A percentile compares a stretch with the other conserved stretches of the same genome.
Evolutionary conservation across 2,329 filamentous ascomycete species (phyloP).

Genomic region (Lecanicillium sp.): DNA sequence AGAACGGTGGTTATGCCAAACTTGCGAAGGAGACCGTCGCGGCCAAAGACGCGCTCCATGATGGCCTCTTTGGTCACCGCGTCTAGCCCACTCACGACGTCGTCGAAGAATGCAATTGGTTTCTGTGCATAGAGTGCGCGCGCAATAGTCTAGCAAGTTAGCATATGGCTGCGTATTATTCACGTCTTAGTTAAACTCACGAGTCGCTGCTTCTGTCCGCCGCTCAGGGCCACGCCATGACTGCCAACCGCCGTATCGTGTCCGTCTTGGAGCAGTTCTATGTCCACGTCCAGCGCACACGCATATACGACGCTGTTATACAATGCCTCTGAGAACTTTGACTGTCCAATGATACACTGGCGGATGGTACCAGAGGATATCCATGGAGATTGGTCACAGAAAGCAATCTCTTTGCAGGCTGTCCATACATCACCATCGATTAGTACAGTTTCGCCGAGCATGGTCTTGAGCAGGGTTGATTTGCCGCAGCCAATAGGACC

Average conservation of each 20-base stretch:
- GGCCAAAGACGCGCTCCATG: slow-evolving; percentile 5
- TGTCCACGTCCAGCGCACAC: slow-evolving; percentile 6
- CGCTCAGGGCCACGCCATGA: slow-evolving; percentile 6
- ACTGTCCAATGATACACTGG: slow-evolving; percentile 4
- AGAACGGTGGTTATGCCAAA: slow-evolving; percentile 4
- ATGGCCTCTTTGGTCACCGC: slow-evolving; percentile 1
- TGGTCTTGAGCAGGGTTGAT: slow-evolving; percentile 4
- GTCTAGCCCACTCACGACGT: slow-evolving; percentile 7
- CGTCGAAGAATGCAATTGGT: slow-evolving; percentile 5
- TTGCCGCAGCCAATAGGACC: slow-evolving; percentile 6
- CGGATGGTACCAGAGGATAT: slow-evolving; percentile 3
- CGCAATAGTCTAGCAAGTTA: slow-evolving; percentile 3
- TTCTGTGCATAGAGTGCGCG: slow-evolving; percentile 6
- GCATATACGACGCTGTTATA: slow-evolving; percentile 3
- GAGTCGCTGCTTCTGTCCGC: slow-evolving; percentile 4
- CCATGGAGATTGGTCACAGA: slow-evolving; percentile 7
- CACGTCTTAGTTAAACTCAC: too few species aligned
- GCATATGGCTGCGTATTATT: background rate
- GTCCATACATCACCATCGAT: background rate
- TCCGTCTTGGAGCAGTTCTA: slow-evolving; percentile 4
- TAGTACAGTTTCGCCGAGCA: slow-evolving; percentile 5
- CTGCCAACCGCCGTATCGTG: slow-evolving; percentile 3
- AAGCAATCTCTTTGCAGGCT: slow-evolving; percentile 2
- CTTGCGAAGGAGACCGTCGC: slow-evolving; percentile 5
- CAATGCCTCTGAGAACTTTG: background rate